Evolutionary conservation across 352 stramenopile species (phyloP), one percentile per base, ranked within the genome.

Genomic region (Pythium phragmitis): DNA sequence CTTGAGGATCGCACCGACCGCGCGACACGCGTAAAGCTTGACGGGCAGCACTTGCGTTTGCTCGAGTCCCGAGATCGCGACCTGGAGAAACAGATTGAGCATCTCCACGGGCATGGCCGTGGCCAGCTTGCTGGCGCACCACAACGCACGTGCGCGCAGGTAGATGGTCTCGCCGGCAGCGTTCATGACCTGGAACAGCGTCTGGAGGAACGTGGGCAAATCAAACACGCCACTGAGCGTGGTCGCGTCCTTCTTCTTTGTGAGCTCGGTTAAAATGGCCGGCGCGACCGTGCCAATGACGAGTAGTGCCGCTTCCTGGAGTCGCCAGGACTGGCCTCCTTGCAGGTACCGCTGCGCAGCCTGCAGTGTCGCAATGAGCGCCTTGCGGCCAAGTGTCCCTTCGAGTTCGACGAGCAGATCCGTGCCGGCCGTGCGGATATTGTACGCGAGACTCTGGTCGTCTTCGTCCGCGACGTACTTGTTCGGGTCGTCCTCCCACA

Each of bases 401-500:
- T 94, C 83, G 5, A 92, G 48, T 67, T 92, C 83, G 0, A 65
- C 67, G 0, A 94, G 61, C 17, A 94, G 60, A 43, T 92, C 83
- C 1, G 72, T 82, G 26, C 76, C 83, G 48, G 81, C 80, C 47
- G 88, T 92, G 33, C 86, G 86, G 16, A 92, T 76, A 60, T 82
- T 92, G 67, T 90, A 91, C 47, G 80, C 65, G n/a, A 91, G 62
- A 37, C 82, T 91, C 55, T 92, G 82, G 63, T 94, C 86, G 59
- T 94, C 86, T 70, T 94, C 86, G 49, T 94, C 86, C 0, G 83
- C 83, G 16, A 94, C 77, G 65, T 92, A 94, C 67, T 91, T 86
- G 70, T 94, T 92, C 34, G 86, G 80, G 51, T 92, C 80, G 14
- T 92, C 86, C 34, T 82, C 67, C 86, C 86, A 94, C 42, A 74